A percentile compares a stretch with the other conserved stretches of the same genome.
Evolutionary conservation across 495 filamentous ascomycete genomes (phyloP).

Genomic region (Penicillium longicatenatum): DNA sequence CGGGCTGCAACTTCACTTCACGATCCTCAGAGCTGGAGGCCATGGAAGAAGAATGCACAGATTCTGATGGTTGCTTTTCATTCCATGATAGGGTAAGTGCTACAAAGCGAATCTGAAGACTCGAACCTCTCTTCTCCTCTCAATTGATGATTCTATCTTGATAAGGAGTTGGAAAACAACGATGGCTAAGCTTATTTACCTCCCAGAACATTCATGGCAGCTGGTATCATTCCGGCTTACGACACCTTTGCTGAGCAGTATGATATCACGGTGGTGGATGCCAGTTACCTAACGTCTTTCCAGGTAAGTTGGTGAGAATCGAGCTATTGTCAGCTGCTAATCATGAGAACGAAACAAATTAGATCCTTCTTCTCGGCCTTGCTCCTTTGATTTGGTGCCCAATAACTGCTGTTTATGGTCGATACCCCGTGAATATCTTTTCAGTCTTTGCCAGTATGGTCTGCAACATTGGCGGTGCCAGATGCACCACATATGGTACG

Average conservation of each 20-base stretch:
- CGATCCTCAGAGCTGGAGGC: conserved; percentile 31
- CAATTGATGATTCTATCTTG: neutral
- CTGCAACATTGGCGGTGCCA: conserved; percentile 38
- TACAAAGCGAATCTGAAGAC: neutral
- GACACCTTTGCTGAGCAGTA: conserved; percentile 31
- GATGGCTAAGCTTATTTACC: neutral
- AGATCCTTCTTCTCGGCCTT: conserved; percentile 37
- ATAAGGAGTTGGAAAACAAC: neutral
- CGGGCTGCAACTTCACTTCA: conserved; percentile 2
- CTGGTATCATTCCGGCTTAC: conserved; percentile 36
- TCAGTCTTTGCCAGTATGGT: conserved; percentile 36
- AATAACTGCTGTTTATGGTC: conserved; percentile 32
- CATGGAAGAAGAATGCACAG: conserved; percentile 36
- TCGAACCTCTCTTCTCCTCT: neutral
- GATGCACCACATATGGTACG: conserved; percentile 30
- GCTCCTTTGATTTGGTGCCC: conserved; percentile 36
- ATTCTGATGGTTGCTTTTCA: conserved; percentile 42
- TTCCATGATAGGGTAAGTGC: conserved; percentile 23
- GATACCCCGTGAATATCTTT: conserved; percentile 31
- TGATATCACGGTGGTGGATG: conserved; percentile 25
- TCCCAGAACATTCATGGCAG: conserved; percentile 33
- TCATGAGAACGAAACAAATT: neutral
- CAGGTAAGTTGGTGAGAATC: conserved; percentile 21
- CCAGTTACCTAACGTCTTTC: conserved; percentile 34
- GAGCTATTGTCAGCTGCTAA: neutral